Evolutionary conservation across 306 rosid genomes (phyloP), one percentile per base, ranked within the genome.

Genomic region (Cicer chorassanicum): DNA sequence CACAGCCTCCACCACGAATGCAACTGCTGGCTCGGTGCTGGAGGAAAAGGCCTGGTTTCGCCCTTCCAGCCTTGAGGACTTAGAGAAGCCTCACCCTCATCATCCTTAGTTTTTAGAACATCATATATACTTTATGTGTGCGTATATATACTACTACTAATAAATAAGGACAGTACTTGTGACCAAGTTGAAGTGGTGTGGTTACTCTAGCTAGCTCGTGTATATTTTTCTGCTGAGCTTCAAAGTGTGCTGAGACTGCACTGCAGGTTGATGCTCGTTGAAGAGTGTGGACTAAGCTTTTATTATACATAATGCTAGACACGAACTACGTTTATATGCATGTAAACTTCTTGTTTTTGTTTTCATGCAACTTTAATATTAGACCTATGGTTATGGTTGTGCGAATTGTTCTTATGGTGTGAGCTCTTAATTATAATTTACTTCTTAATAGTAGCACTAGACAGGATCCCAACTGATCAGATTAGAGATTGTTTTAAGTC

Each of bases 21-120:
- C 73, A 2, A 41, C 80, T 36, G 78, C 43, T 4, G 70, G 66
- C 19, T 81, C 89, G 0, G 99, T 78, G 62, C 74, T 89, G 62
- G 97, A 95, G 88, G 89, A 89, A 85, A 85, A 83, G 87, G 99
- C 97, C 60, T 95, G 98, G 98, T 95, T 90, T 63, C 98, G 98
- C 62, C 99, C 91, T 13, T 79, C 87, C 19, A 76, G 95, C 53
- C 81, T 95, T 0, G 99, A 95, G 96, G 99, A 95, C 86, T 76
- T 87, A 76, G 99, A 95, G 92, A 95, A 89, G 88, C 98, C 98
- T 40, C 78, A 84, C 86, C 41, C 41, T 9, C 77, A 50, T 57
- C 79, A 72, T 56, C 62, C 12, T 42, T 43, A 66, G 6, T 50
- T 8, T 11, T 36, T 36, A 46, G 24, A 51, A 64, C 34, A 9